Evolutionary conservation across 805 yeast genomes (phyloP).

Genomic region (Saccharomycodes ludwigii): DNA sequence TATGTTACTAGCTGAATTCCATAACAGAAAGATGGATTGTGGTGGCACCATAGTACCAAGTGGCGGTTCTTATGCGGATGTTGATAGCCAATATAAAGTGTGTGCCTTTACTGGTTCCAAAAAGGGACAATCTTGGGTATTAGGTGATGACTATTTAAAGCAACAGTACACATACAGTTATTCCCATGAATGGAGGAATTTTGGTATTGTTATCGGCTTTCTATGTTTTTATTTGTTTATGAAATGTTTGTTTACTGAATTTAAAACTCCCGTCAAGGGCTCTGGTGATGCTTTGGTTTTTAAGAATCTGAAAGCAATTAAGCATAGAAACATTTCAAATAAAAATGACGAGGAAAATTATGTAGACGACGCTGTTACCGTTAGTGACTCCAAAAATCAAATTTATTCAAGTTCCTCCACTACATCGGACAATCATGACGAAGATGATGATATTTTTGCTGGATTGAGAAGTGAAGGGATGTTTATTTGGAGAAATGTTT

Average conservation of each 20-base stretch:
- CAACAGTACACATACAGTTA: slow-evolving; percentile 38
- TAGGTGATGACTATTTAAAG: slow-evolving; percentile 47
- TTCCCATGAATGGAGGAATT: slow-evolving; percentile 67
- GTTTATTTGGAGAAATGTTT: slow-evolving; percentile 23
- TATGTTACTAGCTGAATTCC: slow-evolving; percentile 52
- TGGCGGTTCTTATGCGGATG: slow-evolving; percentile 38
- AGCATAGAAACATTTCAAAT: too few relatives aligned
- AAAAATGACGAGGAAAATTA: slow-evolving; percentile 13
- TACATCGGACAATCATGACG: slow-evolving; percentile 4
- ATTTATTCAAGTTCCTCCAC: slow-evolving; percentile 1
- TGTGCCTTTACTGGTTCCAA: slow-evolving; percentile 53
- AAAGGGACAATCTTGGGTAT: slow-evolving; percentile 39
- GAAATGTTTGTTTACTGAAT: slow-evolving; percentile 15
- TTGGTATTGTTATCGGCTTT: slow-evolving; percentile 51
- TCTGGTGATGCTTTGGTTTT: slow-evolving; percentile 32
- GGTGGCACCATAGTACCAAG: slow-evolving; percentile 34
- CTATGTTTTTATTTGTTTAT: slow-evolving; percentile 12
- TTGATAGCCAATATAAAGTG: slow-evolving; percentile 26
- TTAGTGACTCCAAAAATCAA: slow-evolving; percentile 5
- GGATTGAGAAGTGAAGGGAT: slow-evolving; percentile 20
- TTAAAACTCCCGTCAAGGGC: slow-evolving; percentile 16
- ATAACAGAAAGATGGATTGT: slow-evolving; percentile 27
- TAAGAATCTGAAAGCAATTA: slow-evolving; percentile 26
- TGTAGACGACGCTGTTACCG: slow-evolving; percentile 6
- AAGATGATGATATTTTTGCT: slow-evolving; percentile 12